Evolutionary conservation across 2,329 filamentous ascomycete species (phyloP), one percentile per base, ranked within the genome.

Genomic region (Sarocladium kiliense): DNA sequence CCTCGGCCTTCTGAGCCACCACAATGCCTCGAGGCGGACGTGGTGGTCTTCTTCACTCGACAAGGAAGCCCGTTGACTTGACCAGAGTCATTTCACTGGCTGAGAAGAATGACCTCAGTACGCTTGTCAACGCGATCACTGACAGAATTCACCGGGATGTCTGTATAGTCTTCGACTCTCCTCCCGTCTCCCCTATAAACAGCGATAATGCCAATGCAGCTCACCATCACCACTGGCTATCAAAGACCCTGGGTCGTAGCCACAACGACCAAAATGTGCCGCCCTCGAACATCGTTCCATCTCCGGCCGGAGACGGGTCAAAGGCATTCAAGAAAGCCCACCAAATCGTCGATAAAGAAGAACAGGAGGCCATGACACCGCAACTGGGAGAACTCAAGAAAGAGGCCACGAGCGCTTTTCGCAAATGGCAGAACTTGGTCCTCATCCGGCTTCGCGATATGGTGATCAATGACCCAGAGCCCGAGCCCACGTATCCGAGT

Each of bases 341-440:
- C 42, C 58, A 65, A n/a, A 62, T 64, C 23, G 58, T 64, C 23
- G 62, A 67, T 18, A 68, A 70, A 34, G 64, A 70, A 34, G 67
- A 68, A 42, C 58, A 68, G 16, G 65, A 67, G 36, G 60, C 66
- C 21, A 72, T 75, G 55, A 72, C 69, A 32, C 69, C 74, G 3
- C 70, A 77, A 56, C 77, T 87, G 58, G 72, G 78, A 56, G 86
- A 89, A 62, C 71, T 91, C 62, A 91, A 85, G 72, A 84, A 81
- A 59, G 85, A 87, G 54, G 80, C 85, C 1, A 67, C 95, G 4
- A 73, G 78, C 6, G 85, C 87, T 65, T 96, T 93, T 66, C 84
- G 88, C 56, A 87, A 90, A 60, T 97, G 93, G 93, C 82, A 89
- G 63, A 78, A 83, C 5, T 76, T 77, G 12, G 81, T 96, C 10